Conservation (phyloP, 2,329 filamentous ascomycete species). For the Fusarium dimerum region DNA sequence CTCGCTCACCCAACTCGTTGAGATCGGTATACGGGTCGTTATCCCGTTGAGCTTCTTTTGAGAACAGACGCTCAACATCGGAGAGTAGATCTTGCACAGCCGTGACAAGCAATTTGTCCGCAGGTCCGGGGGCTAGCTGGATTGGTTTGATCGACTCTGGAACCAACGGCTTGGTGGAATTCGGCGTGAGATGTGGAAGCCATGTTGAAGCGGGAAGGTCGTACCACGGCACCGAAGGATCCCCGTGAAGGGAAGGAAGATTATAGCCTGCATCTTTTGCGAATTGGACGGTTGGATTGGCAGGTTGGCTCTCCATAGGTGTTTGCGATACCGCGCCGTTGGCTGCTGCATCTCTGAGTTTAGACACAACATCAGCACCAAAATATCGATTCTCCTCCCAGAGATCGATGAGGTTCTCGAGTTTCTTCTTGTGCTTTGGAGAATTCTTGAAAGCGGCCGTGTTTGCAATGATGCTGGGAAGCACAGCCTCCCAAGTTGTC, state of each 20-base stretch:
- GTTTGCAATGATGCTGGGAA: conserved; percentile 63
- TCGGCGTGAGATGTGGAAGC: conserved; percentile 75
- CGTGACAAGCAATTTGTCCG: conserved; percentile 63
- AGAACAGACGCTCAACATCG: conserved; percentile 70
- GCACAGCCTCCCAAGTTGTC: conserved; percentile 55
- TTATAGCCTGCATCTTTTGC: conserved; percentile 65
- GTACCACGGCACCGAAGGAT: conserved; percentile 72
- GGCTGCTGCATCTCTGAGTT: conserved; percentile 60
- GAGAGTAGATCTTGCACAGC: conserved; percentile 71
- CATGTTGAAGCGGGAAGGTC: conserved; percentile 82
- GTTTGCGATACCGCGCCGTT: conserved; percentile 34
- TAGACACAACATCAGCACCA: conserved; percentile 50
- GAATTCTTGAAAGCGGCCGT: conserved; percentile 59
- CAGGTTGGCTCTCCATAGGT: conserved; percentile 17
- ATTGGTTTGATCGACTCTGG: conserved; percentile 70
- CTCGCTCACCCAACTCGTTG: conserved; percentile 72
- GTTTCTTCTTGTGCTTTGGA: conserved; percentile 66
- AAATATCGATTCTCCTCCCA: conserved; percentile 73
- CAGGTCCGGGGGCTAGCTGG: conserved; percentile 68
- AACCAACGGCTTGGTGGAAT: conserved; percentile 74
- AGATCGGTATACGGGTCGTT: conserved; percentile 60
- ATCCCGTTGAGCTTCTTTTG: conserved; percentile 48
- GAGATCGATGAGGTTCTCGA: conserved; percentile 64
- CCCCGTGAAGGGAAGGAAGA: conserved; percentile 77
- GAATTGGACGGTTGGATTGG: conserved; percentile 35